Conservation (phyloP, 768 basidiomycete species). For the Lentinula guzmanii region DNA sequence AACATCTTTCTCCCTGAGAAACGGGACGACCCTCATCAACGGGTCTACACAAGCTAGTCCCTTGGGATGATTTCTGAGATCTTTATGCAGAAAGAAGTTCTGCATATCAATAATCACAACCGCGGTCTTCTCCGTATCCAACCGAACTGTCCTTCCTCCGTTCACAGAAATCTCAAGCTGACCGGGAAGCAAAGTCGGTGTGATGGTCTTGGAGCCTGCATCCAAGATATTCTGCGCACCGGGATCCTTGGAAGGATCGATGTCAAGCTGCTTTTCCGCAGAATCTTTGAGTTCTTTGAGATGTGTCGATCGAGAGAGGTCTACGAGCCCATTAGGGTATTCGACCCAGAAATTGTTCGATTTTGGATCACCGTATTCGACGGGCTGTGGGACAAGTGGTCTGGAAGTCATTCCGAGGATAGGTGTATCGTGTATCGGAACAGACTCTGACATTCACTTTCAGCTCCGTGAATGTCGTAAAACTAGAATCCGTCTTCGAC, state of each 20-base stretch:
- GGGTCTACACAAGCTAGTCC: slow-evolving; percentile 56
- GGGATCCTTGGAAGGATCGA: slow-evolving; percentile 7
- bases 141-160: slow-evolving; percentile 42
- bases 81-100: slow-evolving; percentile 66
- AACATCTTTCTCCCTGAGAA: slow-evolving; percentile 40
- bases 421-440: slow-evolving; percentile 29
- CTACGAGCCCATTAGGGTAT: slow-evolving; percentile 58
- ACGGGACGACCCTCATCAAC: slow-evolving; percentile 40
- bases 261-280: background rate
- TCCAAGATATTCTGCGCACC: background rate
- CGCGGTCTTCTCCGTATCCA: slow-evolving; percentile 44
- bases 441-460: background rate
- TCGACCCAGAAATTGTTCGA: slow-evolving; percentile 58
- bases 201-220: slow-evolving; percentile 9
- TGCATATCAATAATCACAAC: slow-evolving; percentile 72
- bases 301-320: slow-evolving; percentile 47
- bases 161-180: slow-evolving; percentile 54
- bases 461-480: too few species aligned
- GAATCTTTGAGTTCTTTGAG: slow-evolving; percentile 13
- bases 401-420: slow-evolving; percentile 40
- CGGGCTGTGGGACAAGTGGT: slow-evolving; percentile 36
- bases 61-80: slow-evolving; percentile 45
- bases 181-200: slow-evolving; percentile 23
- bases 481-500: too few species aligned
- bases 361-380: slow-evolving; percentile 48